Conservation (phyloP, 2,329 filamentous ascomycete genomes). For the Beauveria medogensis region DNA sequence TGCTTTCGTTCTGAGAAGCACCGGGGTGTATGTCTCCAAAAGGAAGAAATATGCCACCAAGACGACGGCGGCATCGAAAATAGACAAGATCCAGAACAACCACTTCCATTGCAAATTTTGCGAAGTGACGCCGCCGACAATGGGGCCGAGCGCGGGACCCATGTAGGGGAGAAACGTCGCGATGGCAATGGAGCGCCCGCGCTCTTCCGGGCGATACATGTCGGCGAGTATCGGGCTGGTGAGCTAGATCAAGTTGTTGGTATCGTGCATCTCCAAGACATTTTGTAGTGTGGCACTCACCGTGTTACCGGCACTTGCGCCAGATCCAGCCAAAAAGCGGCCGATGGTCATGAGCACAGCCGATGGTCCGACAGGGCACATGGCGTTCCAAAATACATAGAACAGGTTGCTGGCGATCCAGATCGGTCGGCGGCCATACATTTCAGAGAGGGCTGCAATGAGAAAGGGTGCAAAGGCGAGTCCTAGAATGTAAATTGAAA, state of each 20-base stretch:
- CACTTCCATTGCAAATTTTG: constrained; percentile 58
- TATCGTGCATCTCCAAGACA: neutral
- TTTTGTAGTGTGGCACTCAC: constrained; percentile 13
- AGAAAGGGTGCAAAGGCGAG: constrained; percentile 26
- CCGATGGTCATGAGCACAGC: constrained; percentile 24
- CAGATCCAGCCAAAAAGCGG: constrained; percentile 18
- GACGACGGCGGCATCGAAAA: constrained; percentile 47
- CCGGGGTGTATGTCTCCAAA: constrained; percentile 53
- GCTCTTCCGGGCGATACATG: constrained; percentile 26
- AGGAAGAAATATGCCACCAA: constrained; percentile 43
- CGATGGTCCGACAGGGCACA: constrained; percentile 24
- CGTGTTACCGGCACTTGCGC: constrained; percentile 22
- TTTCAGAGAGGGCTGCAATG: constrained; percentile 25
- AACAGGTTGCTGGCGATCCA: constrained; percentile 26
- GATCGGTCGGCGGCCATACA: constrained; percentile 25
- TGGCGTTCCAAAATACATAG: constrained; percentile 29
- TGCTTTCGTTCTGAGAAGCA: constrained; percentile 36
- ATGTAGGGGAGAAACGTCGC: constrained; percentile 29
- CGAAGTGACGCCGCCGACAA: constrained; percentile 57
- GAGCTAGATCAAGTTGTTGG: constrained; percentile 17
- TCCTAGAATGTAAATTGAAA: constrained; percentile 28
- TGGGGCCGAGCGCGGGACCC: constrained; percentile 59
- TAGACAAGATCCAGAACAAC: constrained; percentile 60
- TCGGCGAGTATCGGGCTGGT: constrained; percentile 27
- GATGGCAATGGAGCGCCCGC: constrained; percentile 28